Conservation (phyloP, 2,329 filamentous ascomycete species). For the Aspergillus viridinutans region DNA sequence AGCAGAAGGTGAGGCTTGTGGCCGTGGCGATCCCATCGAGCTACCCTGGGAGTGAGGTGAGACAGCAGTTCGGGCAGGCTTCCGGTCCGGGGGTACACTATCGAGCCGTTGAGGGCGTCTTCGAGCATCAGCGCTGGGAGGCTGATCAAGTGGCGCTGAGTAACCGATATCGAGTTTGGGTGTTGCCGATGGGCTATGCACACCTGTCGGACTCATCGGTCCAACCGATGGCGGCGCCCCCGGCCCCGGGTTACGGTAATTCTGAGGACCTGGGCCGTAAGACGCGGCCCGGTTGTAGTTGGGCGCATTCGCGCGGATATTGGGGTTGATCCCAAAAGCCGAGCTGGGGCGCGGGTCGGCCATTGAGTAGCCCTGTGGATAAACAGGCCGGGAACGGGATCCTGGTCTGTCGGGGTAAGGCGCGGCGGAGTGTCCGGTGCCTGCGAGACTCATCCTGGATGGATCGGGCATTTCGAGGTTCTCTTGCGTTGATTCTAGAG, state of each 20-base stretch:
- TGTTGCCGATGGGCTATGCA: constrained; percentile 25
- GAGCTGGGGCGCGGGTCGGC: constrained; percentile 42
- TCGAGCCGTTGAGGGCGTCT: constrained; percentile 30
- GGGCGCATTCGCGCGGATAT: constrained; percentile 40
- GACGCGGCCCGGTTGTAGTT: constrained; percentile 31
- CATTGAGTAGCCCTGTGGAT: constrained; percentile 29
- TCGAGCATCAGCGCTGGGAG: constrained; percentile 26
- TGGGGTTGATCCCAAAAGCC: constrained; percentile 47
- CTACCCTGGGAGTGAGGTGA: constrained; percentile 19
- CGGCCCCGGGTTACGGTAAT: constrained; percentile 31
- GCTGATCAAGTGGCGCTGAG: constrained; percentile 41
- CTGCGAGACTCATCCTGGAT: constrained; percentile 38
- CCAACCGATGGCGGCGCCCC: constrained; percentile 28
- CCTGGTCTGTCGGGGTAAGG: constrained; percentile 41
- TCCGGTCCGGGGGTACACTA: constrained; percentile 24
- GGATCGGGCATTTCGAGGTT: constrained; percentile 48
- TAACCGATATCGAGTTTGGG: constrained; percentile 46
- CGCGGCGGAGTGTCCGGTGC: constrained; percentile 33
- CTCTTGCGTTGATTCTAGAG: constrained; percentile 41
- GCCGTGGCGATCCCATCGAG: constrained; percentile 22
- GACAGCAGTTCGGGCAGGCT: constrained; percentile 29
- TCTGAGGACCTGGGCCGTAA: constrained; percentile 30
- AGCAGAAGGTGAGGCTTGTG: constrained; percentile 26
- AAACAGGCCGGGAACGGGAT: constrained; percentile 31
- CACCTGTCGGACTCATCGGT: constrained; percentile 26